Evolutionary conservation across 352 stramenopile genomes (phyloP), one percentile per base, ranked within the genome.

Genomic region (Phytopythium helicoides): DNA sequence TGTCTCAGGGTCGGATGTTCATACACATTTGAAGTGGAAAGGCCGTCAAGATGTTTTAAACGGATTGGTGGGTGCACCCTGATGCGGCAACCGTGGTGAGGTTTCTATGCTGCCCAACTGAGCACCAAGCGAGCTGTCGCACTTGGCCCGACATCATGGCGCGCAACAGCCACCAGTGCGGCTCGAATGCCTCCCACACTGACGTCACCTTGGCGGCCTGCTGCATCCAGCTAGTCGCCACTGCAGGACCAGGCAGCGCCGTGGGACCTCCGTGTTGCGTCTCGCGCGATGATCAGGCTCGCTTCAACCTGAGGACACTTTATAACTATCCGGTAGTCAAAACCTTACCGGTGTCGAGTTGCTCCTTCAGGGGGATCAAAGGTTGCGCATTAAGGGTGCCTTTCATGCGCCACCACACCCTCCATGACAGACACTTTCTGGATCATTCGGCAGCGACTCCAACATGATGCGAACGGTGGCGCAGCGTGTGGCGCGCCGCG

Each of bases 401-500:
- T n/a, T 1, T 11, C n/a, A 28, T 21, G 18, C n/a, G 15, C 39
- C 28, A 42, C 31, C 40, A n/a, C 2, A 35, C 14, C 3, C 18
- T 18, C 19, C n/a, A n/a, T n/a, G n/a, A n/a, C n/a, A n/a, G n/a
- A n/a, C n/a, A n/a, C n/a, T n/a, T n/a, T n/a, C n/a, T n/a, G n/a
- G n/a, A n/a, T n/a, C n/a, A n/a, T n/a, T n/a, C n/a, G n/a, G n/a
- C n/a, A n/a, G n/a, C n/a, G 67, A 54, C 45, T 10, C 28, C 28
- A 33, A 33, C 9, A 86, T 85, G 75, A 76, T 89, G 64, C 73
- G 71, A 55, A 60, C 78, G 11, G 54, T 66, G 31, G 64, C 66
- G 38, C 65, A 83, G 54, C 73, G 64, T 26, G 50, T 83, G 35
- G 64, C 59, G 59, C 69, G 69, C 52, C 67, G 62, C 45, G 65